These are phyloP conservation scores for Dioscorea alata DNA, from an alignment of 106 monocot genomes.

Conservation along the genomic window DNA sequence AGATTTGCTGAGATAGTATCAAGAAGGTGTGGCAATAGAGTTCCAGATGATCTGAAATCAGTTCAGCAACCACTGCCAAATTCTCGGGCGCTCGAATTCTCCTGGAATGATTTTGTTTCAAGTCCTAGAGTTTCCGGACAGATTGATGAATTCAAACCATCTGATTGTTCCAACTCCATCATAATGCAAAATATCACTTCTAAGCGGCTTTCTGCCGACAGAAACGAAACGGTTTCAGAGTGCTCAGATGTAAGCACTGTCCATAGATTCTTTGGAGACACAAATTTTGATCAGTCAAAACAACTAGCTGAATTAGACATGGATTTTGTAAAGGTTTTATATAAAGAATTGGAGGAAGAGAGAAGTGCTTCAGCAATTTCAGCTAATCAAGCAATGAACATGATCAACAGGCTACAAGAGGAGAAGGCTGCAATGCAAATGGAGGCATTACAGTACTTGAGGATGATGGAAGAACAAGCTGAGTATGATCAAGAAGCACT, in stretches of 20 bases:
- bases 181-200: conserved; percentile 2
- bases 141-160: conserved; percentile 33
- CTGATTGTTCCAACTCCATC: conserved; percentile 16
- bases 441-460: conserved; percentile 86
- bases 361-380: conserved; percentile 83
- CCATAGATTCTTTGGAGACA: conserved; percentile 61
- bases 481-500: conserved; percentile 85
- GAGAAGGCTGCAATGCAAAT: conserved; percentile 96
- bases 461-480: conserved; percentile 97
- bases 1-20: conserved; percentile 31
- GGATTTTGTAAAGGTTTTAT: conserved; percentile 46
- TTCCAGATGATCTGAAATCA: conserved; percentile 51
- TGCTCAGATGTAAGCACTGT: conserved; percentile 42
- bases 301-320: conserved; percentile 50
- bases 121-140: conserved; percentile 26
- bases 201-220: conserved; percentile 35
- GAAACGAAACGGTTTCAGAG: conserved; percentile 33
- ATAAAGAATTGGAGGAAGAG: conserved; percentile 92
- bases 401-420: conserved; percentile 96
- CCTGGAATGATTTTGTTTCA: conserved; percentile 33
- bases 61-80: conserved; percentile 50
- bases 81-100: conserved; percentile 39
- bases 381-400: conserved; percentile 91
- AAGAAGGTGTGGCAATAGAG: conserved; percentile 21
- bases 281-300: conserved; percentile 37